phyloP scores from a whole-genome alignment of 2,329 filamentous ascomycete genomes.

The Tolypocladium nubicola region DNA sequence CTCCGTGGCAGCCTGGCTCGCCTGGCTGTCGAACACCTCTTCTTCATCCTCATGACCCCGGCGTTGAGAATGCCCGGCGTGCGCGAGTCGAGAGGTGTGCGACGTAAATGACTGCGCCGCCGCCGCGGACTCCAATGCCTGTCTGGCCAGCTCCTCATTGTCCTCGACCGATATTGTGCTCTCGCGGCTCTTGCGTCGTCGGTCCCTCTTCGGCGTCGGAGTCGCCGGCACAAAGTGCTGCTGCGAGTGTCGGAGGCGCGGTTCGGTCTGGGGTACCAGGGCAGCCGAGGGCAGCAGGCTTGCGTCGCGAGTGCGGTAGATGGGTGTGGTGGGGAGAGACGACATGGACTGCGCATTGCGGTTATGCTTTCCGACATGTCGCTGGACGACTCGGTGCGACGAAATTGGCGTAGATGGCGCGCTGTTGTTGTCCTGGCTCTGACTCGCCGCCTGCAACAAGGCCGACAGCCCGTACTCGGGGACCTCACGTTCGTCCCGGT shows the following conservation, averaged over 20 bases:
- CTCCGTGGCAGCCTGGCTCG: constrained; percentile 65
- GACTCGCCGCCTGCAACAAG: constrained; percentile 69
- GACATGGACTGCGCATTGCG: constrained; percentile 76
- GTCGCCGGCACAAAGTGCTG: constrained; percentile 34
- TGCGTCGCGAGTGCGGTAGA: constrained; percentile 36
- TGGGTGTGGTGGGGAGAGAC: constrained; percentile 70
- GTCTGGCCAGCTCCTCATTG: constrained; percentile 45
- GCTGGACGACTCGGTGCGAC: constrained; percentile 32
- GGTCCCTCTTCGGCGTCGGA: constrained; percentile 28
- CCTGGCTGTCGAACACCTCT: constrained; percentile 61
- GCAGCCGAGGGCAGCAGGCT: constrained; percentile 52
- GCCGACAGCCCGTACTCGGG: constrained; percentile 60
- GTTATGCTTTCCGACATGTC: constrained; percentile 51
- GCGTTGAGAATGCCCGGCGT: constrained; percentile 13
- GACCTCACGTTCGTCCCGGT: constrained; percentile 34
- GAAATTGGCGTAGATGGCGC: constrained; percentile 60
- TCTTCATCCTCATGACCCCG: constrained; percentile 13
- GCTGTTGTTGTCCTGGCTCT: constrained; percentile 50
- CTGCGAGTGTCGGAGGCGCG: constrained; percentile 32
- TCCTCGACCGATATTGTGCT: constrained; percentile 71
- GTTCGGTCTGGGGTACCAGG: constrained; percentile 50
- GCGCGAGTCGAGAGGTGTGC: constrained; percentile 15
- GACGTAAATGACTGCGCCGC: constrained; percentile 26
- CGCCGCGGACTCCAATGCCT: constrained; percentile 42
- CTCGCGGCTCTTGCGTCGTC: constrained; percentile 62